A percentile compares a stretch with the other conserved stretches of the same genome.
These are phyloP conservation scores for Dipteronia sinensis DNA, from an alignment of 345 rosid species.

Conservation along the genomic window DNA sequence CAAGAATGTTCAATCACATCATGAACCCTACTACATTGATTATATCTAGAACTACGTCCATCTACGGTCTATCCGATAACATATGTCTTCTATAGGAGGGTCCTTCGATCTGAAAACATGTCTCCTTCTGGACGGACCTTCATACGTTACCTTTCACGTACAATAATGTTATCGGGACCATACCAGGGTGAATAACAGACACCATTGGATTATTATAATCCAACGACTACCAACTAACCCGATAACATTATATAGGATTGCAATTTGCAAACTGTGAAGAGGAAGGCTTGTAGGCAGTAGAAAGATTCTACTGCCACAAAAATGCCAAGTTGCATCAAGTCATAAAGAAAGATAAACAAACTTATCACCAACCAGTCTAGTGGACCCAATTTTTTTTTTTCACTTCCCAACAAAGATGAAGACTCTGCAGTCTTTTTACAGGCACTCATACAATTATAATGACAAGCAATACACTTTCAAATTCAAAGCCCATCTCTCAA, in stretches of 20 bases:
- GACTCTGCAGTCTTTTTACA: constrained; percentile 29
- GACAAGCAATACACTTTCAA: constrained; percentile 19
- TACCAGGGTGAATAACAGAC: too few relatives aligned
- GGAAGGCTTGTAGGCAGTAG: too few relatives aligned
- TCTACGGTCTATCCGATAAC: too few relatives aligned
- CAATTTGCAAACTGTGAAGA: too few relatives aligned
- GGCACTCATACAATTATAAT: constrained; percentile 15
- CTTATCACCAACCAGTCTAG: background rate
- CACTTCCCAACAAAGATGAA: background rate
- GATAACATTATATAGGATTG: too few relatives aligned
- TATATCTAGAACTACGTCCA: too few relatives aligned
- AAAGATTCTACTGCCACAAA: background rate
- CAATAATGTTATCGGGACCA: too few relatives aligned
- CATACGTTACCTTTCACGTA: too few relatives aligned
- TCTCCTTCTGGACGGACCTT: too few relatives aligned
- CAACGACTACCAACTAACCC: too few relatives aligned
- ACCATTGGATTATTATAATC: too few relatives aligned
- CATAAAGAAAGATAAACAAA: background rate
- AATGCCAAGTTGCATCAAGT: background rate
- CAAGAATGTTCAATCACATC: background rate
- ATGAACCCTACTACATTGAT: background rate
- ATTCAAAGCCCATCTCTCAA: constrained; percentile 16
- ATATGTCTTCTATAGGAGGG: too few relatives aligned
- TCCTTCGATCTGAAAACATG: background rate
- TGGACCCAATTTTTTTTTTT: background rate